Conservation (phyloP, 1,139 yeast genomes). For the Diutina sp. region DNA sequence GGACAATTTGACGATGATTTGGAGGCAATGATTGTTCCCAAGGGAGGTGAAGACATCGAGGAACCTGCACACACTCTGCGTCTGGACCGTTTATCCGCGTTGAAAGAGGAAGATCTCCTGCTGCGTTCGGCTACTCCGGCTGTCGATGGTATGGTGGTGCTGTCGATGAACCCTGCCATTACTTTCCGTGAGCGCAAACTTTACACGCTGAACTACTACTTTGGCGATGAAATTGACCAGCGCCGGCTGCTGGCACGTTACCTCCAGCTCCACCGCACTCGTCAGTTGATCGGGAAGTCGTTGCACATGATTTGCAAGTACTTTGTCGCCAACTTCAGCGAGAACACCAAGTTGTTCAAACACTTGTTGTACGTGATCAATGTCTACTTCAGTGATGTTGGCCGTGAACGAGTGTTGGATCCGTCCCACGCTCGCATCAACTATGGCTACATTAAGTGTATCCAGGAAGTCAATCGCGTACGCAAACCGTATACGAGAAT, state of each 20-base stretch:
- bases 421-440: conserved; percentile 32
- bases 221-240: conserved; percentile 35
- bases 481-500: conserved; percentile 72
- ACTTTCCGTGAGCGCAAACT: conserved; percentile 50
- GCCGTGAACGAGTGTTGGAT: conserved; percentile 56
- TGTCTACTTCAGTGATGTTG: conserved; percentile 79
- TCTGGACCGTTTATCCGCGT: neutral
- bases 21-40: neutral
- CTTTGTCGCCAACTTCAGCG: conserved; percentile 39
- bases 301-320: conserved; percentile 49
- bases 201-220: conserved; percentile 44
- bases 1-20: conserved; percentile 3
- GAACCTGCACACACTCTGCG: neutral
- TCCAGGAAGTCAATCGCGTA: conserved; percentile 31
- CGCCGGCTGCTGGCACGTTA: conserved; percentile 43
- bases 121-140: conserved; percentile 21
- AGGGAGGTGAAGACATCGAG: neutral
- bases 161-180: conserved; percentile 31
- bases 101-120: neutral
- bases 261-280: conserved; percentile 44
- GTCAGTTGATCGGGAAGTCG: conserved; percentile 52
- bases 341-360: conserved; percentile 58
- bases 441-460: conserved; percentile 20
- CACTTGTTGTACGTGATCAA: conserved; percentile 55
- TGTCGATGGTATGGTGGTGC: conserved; percentile 30